phyloP scores from a whole-genome alignment of 148 eudicot species.

The Rhododendron ovatum region DNA sequence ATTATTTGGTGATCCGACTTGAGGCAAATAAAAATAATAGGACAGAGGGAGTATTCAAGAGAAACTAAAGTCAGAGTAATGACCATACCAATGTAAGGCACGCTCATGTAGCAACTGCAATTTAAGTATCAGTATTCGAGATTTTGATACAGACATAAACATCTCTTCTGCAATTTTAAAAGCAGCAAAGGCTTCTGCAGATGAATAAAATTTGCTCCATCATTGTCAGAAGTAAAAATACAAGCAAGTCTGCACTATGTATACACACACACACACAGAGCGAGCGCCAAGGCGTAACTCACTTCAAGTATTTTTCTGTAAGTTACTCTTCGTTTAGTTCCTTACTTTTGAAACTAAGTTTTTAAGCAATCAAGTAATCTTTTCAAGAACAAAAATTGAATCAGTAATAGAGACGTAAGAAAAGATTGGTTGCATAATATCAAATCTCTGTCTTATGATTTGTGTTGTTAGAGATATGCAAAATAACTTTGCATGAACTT shows the following conservation, averaged over 20 bases:
- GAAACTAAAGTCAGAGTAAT: background rate
- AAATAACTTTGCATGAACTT: background rate
- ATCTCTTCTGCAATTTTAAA: constrained; percentile 69
- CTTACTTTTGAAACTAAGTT: background rate
- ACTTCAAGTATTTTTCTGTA: background rate
- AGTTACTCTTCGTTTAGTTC: background rate
- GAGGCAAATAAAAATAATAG: background rate
- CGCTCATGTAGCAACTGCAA: constrained; percentile 90
- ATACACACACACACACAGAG: background rate
- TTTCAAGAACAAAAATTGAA: background rate
- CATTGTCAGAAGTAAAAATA: background rate
- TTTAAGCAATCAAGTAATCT: background rate
- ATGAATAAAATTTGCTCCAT: background rate
- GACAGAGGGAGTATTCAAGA: background rate
- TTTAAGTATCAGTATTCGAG: constrained; percentile 66
- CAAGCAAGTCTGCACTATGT: background rate
- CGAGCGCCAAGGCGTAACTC: background rate
- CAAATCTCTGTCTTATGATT: background rate
- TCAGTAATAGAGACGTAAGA: background rate
- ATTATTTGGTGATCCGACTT: background rate
- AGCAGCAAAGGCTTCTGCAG: constrained; percentile 80
- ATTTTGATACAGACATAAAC: constrained; percentile 74
- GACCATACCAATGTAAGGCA: constrained; percentile 70
- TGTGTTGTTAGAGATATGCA: background rate
- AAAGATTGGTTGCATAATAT: background rate